Percentiles rank a stretch among this genome's conserved stretches.
phyloP scores from a whole-genome alignment of 2,329 filamentous ascomycete species.

The Colletotrichum trifolii region DNA sequence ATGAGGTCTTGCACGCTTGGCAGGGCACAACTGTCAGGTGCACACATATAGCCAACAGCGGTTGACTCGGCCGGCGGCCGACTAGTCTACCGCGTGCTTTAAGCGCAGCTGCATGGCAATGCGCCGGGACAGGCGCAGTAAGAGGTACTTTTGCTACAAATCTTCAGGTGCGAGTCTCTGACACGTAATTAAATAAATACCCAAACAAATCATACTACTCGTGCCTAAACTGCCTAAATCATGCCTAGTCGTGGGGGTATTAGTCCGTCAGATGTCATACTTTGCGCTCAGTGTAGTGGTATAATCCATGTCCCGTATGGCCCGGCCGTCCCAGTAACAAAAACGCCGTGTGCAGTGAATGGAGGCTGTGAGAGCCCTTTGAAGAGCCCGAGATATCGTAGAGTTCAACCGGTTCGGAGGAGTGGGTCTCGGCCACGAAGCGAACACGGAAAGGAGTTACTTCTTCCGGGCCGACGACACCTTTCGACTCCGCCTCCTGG shows the following conservation, averaged over 20 bases:
- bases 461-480: constrained; percentile 39
- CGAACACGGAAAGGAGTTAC: constrained; percentile 6
- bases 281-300: constrained; percentile 13
- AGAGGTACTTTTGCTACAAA: constrained; percentile 18
- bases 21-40: constrained; percentile 1
- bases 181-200: constrained; percentile 25
- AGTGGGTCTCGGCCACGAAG: neutral
- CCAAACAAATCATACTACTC: constrained; percentile 20
- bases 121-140: constrained; percentile 79
- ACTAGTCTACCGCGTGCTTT: constrained; percentile 64
- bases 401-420: neutral
- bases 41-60: neutral
- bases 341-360: constrained; percentile 11
- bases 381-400: too few species aligned
- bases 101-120: constrained; percentile 95
- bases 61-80: constrained; percentile 13
- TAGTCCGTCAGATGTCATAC: constrained; percentile 16
- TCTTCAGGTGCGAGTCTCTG: neutral
- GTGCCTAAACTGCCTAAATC: neutral
- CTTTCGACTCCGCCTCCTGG: constrained; percentile 56
- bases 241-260: constrained; percentile 28
- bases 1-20: too few species aligned
- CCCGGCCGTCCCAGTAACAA: neutral
- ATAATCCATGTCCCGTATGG: neutral
- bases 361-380: too few species aligned